Evolutionary conservation across 2,329 filamentous ascomycete species (phyloP), one percentile per base, ranked within the genome.

Genomic region (Rhinocladiella similis): DNA sequence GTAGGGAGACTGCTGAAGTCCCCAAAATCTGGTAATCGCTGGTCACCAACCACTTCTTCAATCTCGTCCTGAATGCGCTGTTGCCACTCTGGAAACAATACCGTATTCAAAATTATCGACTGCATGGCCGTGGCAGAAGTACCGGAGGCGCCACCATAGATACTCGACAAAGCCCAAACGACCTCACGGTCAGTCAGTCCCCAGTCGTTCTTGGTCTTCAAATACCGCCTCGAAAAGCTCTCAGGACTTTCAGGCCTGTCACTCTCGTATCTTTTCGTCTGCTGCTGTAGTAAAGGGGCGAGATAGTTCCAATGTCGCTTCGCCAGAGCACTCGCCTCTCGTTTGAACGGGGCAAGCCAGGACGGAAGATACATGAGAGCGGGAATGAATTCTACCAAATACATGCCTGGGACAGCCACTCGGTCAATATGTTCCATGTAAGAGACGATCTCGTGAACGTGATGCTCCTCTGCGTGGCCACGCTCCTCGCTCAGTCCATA

Each of bases 1-100:
- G 70, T 71, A 1, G 71, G 72, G 1, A 76, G 66, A 14, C 53
- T 53, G 6, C 60, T 36, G 49, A 72, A 69, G 59, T 76, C 73
- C 5, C 67, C 66, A 47, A 73, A 73, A 14, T 58, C 66, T 1
- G 73, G 73, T 5, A 69, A 64, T 10, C 72, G 66, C 19, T 43
- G 42, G 5, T 22, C 29, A 12, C 60, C 60, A 25, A 61, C 36
- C 3, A 74, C 67, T 1, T 51, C 25, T 47, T 76, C 73, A 5
- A 77, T 63, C 53, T 76, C 74, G 10, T 63, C 20, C 45, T 69
- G 66, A n/a, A 70, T 42, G 47, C 59, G 59, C 18, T 46, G 22
- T 19, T 60, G 64, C 57, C 60, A 63, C 14, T 65, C 52, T 2
- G 64, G 62, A 54, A 67, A 65, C 13, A 65, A 56, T 9, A 61